Evolutionary conservation across 129 eudicot genomes (phyloP).

Genomic region (Gnaphalium uliginosum): DNA sequence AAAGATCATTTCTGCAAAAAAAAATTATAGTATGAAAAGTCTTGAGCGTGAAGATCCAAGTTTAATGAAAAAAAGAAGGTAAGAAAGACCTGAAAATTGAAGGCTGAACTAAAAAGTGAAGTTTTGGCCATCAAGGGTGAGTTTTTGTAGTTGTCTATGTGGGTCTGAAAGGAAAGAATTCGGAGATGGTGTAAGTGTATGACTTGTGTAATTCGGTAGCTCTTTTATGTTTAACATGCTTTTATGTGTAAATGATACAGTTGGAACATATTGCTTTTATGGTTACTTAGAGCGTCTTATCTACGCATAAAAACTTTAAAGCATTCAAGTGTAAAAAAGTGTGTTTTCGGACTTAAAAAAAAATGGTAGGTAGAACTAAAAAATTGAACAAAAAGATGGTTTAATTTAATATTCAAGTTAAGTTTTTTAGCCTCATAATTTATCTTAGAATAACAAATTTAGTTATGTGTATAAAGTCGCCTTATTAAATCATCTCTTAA

Average conservation of each 20-base stretch:
- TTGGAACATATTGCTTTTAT: not conserved
- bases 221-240: not conserved
- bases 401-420: too few relatives aligned
- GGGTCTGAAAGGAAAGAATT: constrained; percentile 11
- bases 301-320: too few relatives aligned
- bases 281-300: too few relatives aligned
- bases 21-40: constrained; percentile 23
- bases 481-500: too few relatives aligned
- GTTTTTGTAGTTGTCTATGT: constrained; percentile 21
- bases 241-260: not conserved
- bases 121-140: constrained; percentile 16
- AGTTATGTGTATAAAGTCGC: too few relatives aligned
- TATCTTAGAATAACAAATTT: too few relatives aligned
- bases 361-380: too few relatives aligned
- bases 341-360: too few relatives aligned
- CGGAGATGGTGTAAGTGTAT: constrained; percentile 10
- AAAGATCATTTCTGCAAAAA: constrained; percentile 10
- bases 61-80: constrained; percentile 22
- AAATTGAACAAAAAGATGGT: too few relatives aligned
- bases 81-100: constrained; percentile 25
- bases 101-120: constrained; percentile 27
- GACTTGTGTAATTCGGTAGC: constrained; percentile 18
- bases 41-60: not conserved
- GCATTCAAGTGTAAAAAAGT: too few relatives aligned
- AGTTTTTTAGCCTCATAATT: too few relatives aligned